Conservation (phyloP, 1,284 basidiomycete species). For the Cryptococcus wingfieldii region DNA sequence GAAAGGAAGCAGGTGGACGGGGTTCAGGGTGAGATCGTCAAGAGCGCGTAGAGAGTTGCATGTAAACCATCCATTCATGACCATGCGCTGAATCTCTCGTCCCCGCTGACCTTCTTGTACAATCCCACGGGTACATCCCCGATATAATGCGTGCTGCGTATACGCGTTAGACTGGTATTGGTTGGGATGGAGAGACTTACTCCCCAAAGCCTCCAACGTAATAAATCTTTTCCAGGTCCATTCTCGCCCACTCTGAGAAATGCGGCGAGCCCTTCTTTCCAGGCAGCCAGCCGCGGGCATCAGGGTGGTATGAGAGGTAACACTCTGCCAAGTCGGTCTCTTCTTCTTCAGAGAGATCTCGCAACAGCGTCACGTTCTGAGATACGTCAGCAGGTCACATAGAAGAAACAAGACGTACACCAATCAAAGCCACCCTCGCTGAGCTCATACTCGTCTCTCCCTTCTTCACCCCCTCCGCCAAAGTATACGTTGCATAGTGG, state of each 20-base stretch:
- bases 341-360: slow-evolving; percentile 22
- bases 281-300: slow-evolving; percentile 45
- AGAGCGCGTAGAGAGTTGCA: background rate
- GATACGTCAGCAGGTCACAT: background rate
- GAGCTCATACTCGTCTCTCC: slow-evolving; percentile 45
- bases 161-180: background rate
- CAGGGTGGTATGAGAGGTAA: slow-evolving; percentile 41
- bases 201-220: slow-evolving; percentile 65
- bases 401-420: slow-evolving; percentile 38
- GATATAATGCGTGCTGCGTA: slow-evolving; percentile 53
- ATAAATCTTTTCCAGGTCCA: slow-evolving; percentile 55
- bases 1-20: background rate
- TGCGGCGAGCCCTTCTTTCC: slow-evolving; percentile 30
- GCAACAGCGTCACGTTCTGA: slow-evolving; percentile 40
- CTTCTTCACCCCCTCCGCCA: slow-evolving; percentile 50
- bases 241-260: slow-evolving; percentile 39
- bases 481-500: slow-evolving; percentile 57
- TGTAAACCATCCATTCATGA: no score
- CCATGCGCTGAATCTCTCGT: no score
- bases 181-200: slow-evolving; percentile 42
- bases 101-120: slow-evolving; percentile 48
- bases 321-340: slow-evolving; percentile 25
- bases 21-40: background rate
- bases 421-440: slow-evolving; percentile 58
- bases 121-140: slow-evolving; percentile 57